Percentiles rank a stretch among this genome's conserved stretches.
These are phyloP conservation scores for Miamiensis avidus DNA, from an alignment of 169 alveolate species.

Conservation along the genomic window DNA sequence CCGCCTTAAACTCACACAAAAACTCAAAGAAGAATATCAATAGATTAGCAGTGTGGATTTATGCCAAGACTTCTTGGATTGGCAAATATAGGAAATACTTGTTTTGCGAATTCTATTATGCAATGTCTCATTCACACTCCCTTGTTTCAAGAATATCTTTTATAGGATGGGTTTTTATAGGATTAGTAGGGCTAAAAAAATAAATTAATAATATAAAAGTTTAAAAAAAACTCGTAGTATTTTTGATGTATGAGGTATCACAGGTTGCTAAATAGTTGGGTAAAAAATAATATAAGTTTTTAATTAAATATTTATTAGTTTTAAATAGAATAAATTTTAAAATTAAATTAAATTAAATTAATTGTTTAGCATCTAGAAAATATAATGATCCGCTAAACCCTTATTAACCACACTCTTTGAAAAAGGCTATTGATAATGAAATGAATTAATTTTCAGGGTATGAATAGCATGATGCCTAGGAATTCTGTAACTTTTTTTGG, in stretches of 20 bases:
- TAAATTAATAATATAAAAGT: no score
- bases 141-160: slow-evolving; percentile 17
- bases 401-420: slow-evolving; percentile 12
- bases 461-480: slow-evolving; percentile 38
- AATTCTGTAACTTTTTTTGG: slow-evolving; percentile 27
- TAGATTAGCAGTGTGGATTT: background rate
- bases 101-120: slow-evolving; percentile 20
- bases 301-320: no score
- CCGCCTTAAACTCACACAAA: slow-evolving; percentile 12
- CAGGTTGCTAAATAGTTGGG: slow-evolving; percentile 15
- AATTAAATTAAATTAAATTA: no score
- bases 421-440: slow-evolving; percentile 20
- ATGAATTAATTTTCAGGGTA: slow-evolving; percentile 30
- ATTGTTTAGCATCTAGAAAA: background rate
- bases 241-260: slow-evolving; percentile 26
- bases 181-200: no score
- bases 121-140: slow-evolving; percentile 30
- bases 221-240: background rate
- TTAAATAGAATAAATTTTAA: no score
- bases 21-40: background rate
- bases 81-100: slow-evolving; percentile 30
- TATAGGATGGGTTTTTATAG: no score
- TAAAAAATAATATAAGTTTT: slow-evolving; percentile 5
- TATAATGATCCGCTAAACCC: background rate
- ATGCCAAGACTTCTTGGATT: slow-evolving; percentile 8